Evolutionary conservation across 192 early-diverging fungal genomes (phyloP).

Genomic region (Entomortierella lignicola): DNA sequence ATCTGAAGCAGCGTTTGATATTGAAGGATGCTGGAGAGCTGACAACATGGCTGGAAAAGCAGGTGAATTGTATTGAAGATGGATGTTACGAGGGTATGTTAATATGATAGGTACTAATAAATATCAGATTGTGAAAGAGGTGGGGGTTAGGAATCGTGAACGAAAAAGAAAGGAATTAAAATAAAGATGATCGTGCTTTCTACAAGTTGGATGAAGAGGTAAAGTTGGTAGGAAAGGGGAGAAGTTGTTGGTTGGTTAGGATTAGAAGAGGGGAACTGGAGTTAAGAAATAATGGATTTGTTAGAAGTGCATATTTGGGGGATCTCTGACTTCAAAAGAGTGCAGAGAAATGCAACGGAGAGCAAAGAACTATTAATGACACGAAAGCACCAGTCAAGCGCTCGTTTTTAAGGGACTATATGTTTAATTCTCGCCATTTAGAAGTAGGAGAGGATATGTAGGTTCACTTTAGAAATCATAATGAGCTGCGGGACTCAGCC

Average conservation of each 20-base stretch:
- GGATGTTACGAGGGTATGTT: background rate
- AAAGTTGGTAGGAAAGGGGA: conserved; percentile 4
- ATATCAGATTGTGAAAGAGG: background rate
- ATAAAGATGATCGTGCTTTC: background rate
- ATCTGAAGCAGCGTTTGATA: conserved; percentile 21
- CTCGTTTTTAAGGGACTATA: conserved; percentile 21
- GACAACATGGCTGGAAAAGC: conserved; percentile 17
- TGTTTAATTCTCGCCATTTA: background rate
- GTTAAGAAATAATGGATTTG: background rate
- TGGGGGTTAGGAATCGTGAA: background rate
- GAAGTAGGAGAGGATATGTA: background rate
- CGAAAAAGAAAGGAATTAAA: background rate
- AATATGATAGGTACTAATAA: background rate
- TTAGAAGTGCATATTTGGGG: background rate
- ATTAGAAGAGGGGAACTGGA: conserved; percentile 4
- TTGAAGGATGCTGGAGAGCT: conserved; percentile 23
- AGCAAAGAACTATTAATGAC: conserved; percentile 15
- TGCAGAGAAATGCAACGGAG: background rate
- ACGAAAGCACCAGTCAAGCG: conserved; percentile 34
- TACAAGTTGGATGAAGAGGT: background rate
- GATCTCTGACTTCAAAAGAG: background rate
- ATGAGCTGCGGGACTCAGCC: conserved; percentile 8
- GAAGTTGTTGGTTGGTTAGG: conserved; percentile 20
- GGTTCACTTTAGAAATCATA: background rate
- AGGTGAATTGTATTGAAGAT: background rate